These are phyloP conservation scores for Orbilia oligospora DNA, from an alignment of 2,329 filamentous ascomycete genomes.

Conservation along the genomic window DNA sequence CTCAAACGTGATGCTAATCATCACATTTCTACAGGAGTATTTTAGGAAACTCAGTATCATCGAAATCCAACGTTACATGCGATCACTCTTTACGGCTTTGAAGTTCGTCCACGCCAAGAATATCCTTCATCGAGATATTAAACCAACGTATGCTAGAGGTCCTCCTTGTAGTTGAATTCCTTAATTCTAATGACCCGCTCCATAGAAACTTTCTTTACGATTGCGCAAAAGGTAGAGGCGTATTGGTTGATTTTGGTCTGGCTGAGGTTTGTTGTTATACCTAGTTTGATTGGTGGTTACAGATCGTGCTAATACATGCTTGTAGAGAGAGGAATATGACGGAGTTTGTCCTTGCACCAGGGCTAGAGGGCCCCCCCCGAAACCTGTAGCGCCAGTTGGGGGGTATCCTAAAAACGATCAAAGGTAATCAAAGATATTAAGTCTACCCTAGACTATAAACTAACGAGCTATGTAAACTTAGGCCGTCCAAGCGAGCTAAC, in stretches of 20 bases:
- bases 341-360: conserved; percentile 46
- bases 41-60: conserved; percentile 88
- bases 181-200: not conserved
- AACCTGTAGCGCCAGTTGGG: conserved; percentile 67
- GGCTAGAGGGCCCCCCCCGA: not conserved
- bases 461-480: conserved; percentile 9
- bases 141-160: conserved; percentile 77
- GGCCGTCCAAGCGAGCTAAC: conserved; percentile 90
- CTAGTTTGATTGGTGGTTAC: not conserved
- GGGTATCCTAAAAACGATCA: conserved; percentile 92
- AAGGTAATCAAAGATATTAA: conserved; percentile 64
- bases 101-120: conserved; percentile 83
- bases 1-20: not conserved
- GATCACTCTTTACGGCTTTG: conserved; percentile 87
- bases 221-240: conserved; percentile 81
- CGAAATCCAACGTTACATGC: conserved; percentile 91
- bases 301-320: conserved; percentile 11
- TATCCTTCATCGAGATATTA: conserved; percentile 95
- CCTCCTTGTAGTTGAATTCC: not conserved
- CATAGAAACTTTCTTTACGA: conserved; percentile 89
- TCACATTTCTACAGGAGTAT: conserved; percentile 74
- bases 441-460: not conserved
- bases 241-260: conserved; percentile 98
- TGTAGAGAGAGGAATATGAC: conserved; percentile 45
- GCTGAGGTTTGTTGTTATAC: conserved; percentile 74